Evolutionary conservation across 2,329 filamentous ascomycete species (phyloP).

Genomic region (Fusarium pininemorale): DNA sequence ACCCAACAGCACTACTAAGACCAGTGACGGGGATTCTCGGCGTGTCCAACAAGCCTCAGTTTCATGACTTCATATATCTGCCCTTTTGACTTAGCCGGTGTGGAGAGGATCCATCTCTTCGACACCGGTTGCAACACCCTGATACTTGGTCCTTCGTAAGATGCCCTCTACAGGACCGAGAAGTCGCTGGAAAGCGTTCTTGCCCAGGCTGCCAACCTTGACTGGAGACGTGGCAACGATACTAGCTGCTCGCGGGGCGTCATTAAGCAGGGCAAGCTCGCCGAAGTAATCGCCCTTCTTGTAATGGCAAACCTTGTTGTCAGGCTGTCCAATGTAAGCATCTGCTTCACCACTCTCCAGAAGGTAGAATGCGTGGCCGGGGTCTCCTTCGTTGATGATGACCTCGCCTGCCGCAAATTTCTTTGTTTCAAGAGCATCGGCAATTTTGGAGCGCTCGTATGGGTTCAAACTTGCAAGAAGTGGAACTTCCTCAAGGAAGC

Average conservation of each 20-base stretch:
- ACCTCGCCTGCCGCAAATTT: conserved; percentile 82
- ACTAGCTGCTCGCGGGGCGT: conserved; percentile 90
- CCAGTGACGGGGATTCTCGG: neutral
- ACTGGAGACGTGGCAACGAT: conserved; percentile 85
- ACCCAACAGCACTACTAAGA: conserved; percentile 11
- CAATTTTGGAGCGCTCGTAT: conserved; percentile 97
- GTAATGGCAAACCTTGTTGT: conserved; percentile 80
- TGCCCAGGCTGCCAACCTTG: conserved; percentile 91
- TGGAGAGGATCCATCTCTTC: conserved; percentile 75
- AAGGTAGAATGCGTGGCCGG: conserved; percentile 90
- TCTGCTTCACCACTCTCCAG: conserved; percentile 88
- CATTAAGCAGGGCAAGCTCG: conserved; percentile 91
- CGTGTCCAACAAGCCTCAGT: neutral
- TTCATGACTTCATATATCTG: neutral
- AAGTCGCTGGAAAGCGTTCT: conserved; percentile 93
- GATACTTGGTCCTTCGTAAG: conserved; percentile 81
- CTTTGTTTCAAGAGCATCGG: conserved; percentile 90
- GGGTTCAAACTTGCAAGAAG: conserved; percentile 83
- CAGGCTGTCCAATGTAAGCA: conserved; percentile 80
- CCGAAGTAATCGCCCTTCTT: conserved; percentile 96
- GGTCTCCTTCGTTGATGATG: conserved; percentile 92
- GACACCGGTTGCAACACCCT: conserved; percentile 67
- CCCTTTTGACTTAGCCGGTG: conserved; percentile 39
- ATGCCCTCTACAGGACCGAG: conserved; percentile 94
- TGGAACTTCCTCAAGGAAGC: conserved; percentile 93